Evolutionary conservation across 2,329 filamentous ascomycete genomes (phyloP).

Genomic region (Cytospora mali): DNA sequence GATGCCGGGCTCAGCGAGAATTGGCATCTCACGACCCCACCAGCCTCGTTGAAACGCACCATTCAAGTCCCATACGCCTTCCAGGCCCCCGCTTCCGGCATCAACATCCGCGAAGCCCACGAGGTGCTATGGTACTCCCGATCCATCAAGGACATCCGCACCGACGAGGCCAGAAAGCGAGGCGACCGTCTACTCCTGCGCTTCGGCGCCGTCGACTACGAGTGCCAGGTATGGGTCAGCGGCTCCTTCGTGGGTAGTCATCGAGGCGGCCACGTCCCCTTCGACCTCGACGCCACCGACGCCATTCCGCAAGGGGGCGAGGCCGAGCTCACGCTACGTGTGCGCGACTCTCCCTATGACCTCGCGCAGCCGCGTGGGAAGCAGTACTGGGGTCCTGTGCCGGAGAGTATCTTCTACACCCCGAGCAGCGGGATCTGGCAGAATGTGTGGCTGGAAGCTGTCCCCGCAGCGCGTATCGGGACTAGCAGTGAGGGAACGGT

Average conservation of each 20-base stretch:
- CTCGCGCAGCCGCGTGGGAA: conserved; percentile 68
- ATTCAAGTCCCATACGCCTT: conserved; percentile 69
- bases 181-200: conserved; percentile 52
- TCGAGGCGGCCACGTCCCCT: conserved; percentile 61
- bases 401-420: conserved; percentile 63
- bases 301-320: conserved; percentile 37
- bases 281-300: conserved; percentile 61
- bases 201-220: conserved; percentile 65
- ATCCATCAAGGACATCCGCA: conserved; percentile 52
- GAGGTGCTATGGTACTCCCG: conserved; percentile 71
- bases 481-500: conserved; percentile 62
- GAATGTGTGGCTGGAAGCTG: conserved; percentile 58
- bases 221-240: conserved; percentile 59
- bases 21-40: conserved; percentile 59
- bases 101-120: conserved; percentile 63
- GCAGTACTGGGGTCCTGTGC: conserved; percentile 65
- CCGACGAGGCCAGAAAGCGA: conserved; percentile 42
- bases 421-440: conserved; percentile 62
- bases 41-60: conserved; percentile 49
- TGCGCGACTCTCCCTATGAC: conserved; percentile 66
- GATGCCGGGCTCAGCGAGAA: conserved; percentile 55
- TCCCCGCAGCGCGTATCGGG: conserved; percentile 54
- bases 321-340: conserved; percentile 55
- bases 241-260: conserved; percentile 57
- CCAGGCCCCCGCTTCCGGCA: conserved; percentile 64